A percentile compares a stretch with the other conserved stretches of the same genome.
Evolutionary conservation across 805 yeast species (phyloP).

Genomic region (Kodamaea hsintzibuensis): DNA sequence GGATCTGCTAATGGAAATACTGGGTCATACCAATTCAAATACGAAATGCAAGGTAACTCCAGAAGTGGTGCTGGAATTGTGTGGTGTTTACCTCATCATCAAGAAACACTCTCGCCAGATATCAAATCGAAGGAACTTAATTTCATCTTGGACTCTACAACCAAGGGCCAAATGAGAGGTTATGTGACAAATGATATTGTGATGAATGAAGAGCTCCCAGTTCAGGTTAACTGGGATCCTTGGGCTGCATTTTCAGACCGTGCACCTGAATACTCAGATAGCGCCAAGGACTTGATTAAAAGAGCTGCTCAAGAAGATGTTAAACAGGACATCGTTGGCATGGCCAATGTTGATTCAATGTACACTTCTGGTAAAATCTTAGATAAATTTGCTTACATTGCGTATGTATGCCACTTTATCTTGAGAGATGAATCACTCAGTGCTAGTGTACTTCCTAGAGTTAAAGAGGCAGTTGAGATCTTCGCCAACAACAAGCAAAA

Average conservation of each 20-base stretch:
- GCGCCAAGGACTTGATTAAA: conserved; percentile 38
- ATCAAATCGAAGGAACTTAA: conserved; percentile 30
- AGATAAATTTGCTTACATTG: conserved; percentile 87
- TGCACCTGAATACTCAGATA: conserved; percentile 30
- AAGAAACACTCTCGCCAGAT: conserved; percentile 34
- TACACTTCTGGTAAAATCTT: conserved; percentile 85
- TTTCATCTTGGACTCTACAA: conserved; percentile 46
- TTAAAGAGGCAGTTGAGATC: conserved; percentile 68
- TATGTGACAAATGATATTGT: conserved; percentile 40
- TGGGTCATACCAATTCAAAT: conserved; percentile 32
- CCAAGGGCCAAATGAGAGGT: conserved; percentile 50
- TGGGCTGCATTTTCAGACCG: conserved; percentile 51
- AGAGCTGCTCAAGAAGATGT: conserved; percentile 55
- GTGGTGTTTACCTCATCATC: conserved; percentile 56
- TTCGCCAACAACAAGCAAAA: conserved; percentile 70
- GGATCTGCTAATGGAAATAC: conserved; percentile 24
- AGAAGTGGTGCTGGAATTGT: conserved; percentile 35
- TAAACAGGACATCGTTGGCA: conserved; percentile 52
- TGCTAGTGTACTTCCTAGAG: conserved; percentile 48
- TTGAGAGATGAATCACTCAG: conserved; percentile 58
- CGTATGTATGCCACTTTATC: conserved; percentile 69
- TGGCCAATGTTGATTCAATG: conserved; percentile 78
- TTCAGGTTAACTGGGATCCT: conserved; percentile 49
- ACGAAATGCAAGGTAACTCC: conserved; percentile 26
- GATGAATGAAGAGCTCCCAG: conserved; percentile 46